Base-by-base conservation (phyloP, 2,329 filamentous ascomycete species). In the Huntiella savannae region DNA sequence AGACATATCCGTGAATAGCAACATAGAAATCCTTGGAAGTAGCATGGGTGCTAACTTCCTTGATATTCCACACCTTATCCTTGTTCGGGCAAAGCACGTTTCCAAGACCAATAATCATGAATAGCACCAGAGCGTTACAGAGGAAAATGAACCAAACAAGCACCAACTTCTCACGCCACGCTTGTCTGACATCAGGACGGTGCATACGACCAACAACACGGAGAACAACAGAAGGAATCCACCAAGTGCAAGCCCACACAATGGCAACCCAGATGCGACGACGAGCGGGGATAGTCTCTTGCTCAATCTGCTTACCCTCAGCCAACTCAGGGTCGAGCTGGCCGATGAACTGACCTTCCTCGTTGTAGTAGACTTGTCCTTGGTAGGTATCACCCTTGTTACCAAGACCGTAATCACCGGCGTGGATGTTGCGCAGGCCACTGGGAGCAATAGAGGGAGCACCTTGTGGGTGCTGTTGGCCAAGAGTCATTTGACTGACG, bases 91-190 rank as follows among this genome's bases (percentile, higher is more conserved):
- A 98, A 3, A 96, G 68, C 1, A 98, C 61, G 47, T 72, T 75
- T 33, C 88, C 87, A 55, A 98, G 91, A 35, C 65, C 75, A 52
- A 95, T 73, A 55, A 98, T 95, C 73, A 85, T 94, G 64, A 98
- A 98, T 49, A 95, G 69, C 51, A 98, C 74, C 22, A 74, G 57
- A 35, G 59, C 85, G 62, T 98, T 98, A 53, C 93, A 63, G 10
- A 98, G 55, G 28, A 82, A 59, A 54, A 98, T 96, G 45, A 94
- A 55, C 49, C 82, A 67, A 40, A 87, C 77, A 8, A 98, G 67
- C 0, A 91, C 80, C 8, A 98, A 44, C 63, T 98, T 98, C 58
- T 98, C 91, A 61, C 91, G 75, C 91, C 91, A 98, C 0, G 91
- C 91, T 75, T 95, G 82, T 19, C 91, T 82, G 6, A 98, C 85